phyloP scores from a whole-genome alignment of 345 rosid genomes.

The Hibiscus mutabilis region DNA sequence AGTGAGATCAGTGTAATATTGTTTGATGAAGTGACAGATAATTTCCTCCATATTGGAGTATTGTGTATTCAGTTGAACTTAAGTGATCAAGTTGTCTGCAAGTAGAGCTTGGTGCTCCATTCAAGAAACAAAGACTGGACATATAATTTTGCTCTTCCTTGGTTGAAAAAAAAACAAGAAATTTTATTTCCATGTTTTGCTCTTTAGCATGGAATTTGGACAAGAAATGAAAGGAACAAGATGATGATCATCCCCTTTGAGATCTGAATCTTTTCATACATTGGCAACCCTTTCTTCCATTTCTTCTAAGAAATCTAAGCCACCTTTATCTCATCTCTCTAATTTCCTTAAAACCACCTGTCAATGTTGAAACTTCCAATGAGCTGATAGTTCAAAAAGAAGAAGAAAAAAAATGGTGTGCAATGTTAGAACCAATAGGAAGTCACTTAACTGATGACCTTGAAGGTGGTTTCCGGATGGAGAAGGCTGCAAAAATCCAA shows the following conservation, averaged over 20 bases:
- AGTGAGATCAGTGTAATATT: neutral
- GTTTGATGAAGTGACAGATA: too few relatives aligned
- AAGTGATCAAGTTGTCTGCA: slow-evolving; percentile 3
- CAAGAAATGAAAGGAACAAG: slow-evolving; percentile 9
- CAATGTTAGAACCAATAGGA: neutral
- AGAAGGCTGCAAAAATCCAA: slow-evolving; percentile 32
- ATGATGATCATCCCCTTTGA: slow-evolving; percentile 17
- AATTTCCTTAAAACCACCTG: slow-evolving; percentile 40
- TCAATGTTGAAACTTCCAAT: slow-evolving; percentile 9
- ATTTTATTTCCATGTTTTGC: slow-evolving; percentile 29
- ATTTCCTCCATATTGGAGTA: neutral
- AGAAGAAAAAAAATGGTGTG: neutral
- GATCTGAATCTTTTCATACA: slow-evolving; percentile 15
- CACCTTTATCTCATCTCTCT: slow-evolving; percentile 17
- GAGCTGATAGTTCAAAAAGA: neutral
- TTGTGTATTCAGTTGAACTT: neutral
- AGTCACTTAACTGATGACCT: slow-evolving; percentile 43
- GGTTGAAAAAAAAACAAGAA: slow-evolving; percentile 2
- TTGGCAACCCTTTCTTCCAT: slow-evolving; percentile 10
- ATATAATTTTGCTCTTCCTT: neutral
- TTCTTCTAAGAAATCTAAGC: slow-evolving; percentile 9
- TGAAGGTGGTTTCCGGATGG: slow-evolving; percentile 39
- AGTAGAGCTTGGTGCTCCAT: slow-evolving; percentile 32
- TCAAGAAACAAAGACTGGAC: slow-evolving; percentile 5
- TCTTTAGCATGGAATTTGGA: slow-evolving; percentile 29